Conservation (phyloP, 257 asterid genomes). For the Nyctanthes arbortristis region DNA sequence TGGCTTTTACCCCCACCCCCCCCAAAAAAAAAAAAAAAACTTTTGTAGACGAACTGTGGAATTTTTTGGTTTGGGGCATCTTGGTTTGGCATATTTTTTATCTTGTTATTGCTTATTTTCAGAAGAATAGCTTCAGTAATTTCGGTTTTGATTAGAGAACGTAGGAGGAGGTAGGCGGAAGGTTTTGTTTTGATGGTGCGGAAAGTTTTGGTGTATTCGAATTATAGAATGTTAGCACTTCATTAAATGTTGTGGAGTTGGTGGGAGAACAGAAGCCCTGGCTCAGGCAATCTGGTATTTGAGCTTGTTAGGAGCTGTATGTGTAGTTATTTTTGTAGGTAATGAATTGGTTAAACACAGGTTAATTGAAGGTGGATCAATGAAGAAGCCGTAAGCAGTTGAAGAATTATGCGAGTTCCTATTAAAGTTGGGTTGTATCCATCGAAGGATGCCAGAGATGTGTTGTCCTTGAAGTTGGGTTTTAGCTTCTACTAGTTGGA, state of each 20-base stretch:
- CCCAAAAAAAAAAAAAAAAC: too few relatives aligned
- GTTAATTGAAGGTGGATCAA: background rate
- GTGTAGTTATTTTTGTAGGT: constrained; percentile 1
- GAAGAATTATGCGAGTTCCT: background rate
- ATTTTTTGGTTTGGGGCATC: constrained; percentile 9
- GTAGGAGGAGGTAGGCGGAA: background rate
- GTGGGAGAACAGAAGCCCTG: too few relatives aligned
- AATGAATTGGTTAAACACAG: constrained; percentile 9
- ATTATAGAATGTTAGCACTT: background rate
- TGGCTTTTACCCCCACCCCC: background rate
- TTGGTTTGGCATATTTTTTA: background rate
- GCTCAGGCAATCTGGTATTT: constrained; percentile 10
- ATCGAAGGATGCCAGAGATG: background rate
- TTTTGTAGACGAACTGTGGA: constrained; percentile 9
- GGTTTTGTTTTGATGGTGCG: background rate
- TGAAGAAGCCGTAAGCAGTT: constrained; percentile 14
- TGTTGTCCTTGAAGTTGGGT: background rate
- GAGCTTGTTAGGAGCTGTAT: background rate
- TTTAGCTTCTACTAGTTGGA: constrained; percentile 6
- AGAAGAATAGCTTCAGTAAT: constrained; percentile 4
- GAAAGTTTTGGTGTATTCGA: background rate
- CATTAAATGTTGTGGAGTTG: background rate
- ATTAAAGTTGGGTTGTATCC: background rate
- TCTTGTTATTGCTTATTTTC: constrained; percentile 5
- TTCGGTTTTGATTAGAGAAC: constrained; percentile 4